Percentiles rank a stretch among this genome's conserved stretches.
phyloP scores from a whole-genome alignment of 2,329 filamentous ascomycete species.

The Epichloe coenophiala region DNA sequence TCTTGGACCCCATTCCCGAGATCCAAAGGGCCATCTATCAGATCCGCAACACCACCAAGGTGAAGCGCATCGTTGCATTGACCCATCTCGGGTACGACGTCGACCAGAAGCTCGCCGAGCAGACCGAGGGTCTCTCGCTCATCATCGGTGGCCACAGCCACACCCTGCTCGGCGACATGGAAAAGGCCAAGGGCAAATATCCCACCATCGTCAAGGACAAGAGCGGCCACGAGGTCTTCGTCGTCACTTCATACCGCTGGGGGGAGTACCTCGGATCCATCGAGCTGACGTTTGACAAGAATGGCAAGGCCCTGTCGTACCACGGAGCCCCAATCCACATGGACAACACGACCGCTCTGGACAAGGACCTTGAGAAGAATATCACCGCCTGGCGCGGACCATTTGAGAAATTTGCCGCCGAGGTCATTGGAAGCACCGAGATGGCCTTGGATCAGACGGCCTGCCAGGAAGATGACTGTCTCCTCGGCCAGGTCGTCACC shows the following conservation, averaged over 20 bases:
- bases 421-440: conserved; percentile 24
- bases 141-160: conserved; percentile 52
- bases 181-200: conserved; percentile 44
- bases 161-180: conserved; percentile 46
- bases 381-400: conserved; percentile 45
- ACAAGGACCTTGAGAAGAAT: conserved; percentile 41
- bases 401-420: conserved; percentile 44
- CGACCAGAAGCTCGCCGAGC: conserved; percentile 45
- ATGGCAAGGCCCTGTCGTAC: conserved; percentile 49
- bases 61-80: conserved; percentile 51
- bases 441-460: conserved; percentile 44
- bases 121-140: conserved; percentile 50
- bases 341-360: conserved; percentile 45
- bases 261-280: conserved; percentile 57
- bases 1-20: conserved; percentile 41
- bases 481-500: conserved; percentile 39
- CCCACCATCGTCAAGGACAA: conserved; percentile 49
- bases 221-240: conserved; percentile 52
- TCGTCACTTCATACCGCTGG: conserved; percentile 56
- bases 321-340: conserved; percentile 51
- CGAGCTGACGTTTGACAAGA: conserved; percentile 46
- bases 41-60: conserved; percentile 46
- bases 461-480: conserved; percentile 45
- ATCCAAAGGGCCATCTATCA: conserved; percentile 49
- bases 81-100: conserved; percentile 55